Evolutionary conservation across 2,329 filamentous ascomycete genomes (phyloP).

Genomic region (Endoconidiophora polonica): DNA sequence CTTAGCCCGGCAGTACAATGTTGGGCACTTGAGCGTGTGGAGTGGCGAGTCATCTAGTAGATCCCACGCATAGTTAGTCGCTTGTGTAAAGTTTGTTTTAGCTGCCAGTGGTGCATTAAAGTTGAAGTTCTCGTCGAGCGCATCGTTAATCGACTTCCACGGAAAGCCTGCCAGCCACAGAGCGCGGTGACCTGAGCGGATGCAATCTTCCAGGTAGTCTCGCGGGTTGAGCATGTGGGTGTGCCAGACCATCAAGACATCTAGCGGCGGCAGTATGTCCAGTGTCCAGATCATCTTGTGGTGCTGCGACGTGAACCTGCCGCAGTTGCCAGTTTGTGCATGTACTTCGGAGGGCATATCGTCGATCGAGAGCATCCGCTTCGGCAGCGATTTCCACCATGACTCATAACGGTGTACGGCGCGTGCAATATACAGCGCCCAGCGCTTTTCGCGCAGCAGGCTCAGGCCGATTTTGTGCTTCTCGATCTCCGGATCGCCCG

Average conservation of each 20-base stretch:
- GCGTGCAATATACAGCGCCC: constrained; percentile 51
- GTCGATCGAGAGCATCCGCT: constrained; percentile 17
- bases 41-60: constrained; percentile 33
- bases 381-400: constrained; percentile 39
- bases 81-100: constrained; percentile 28
- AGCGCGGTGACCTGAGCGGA: constrained; percentile 37
- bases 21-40: constrained; percentile 38
- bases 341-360: constrained; percentile 19
- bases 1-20: constrained; percentile 24
- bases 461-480: constrained; percentile 22
- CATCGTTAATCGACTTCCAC: constrained; percentile 41
- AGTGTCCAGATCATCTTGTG: constrained; percentile 9
- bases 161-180: constrained; percentile 50
- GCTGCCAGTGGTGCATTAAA: constrained; percentile 33
- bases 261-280: constrained; percentile 21
- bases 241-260: constrained; percentile 69
- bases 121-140: constrained; percentile 42
- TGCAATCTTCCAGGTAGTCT: constrained; percentile 56
- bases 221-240: constrained; percentile 63
- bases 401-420: constrained; percentile 50
- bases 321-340: too few species aligned
- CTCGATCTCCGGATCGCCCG: constrained; percentile 19
- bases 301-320: not conserved
- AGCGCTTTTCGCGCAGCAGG: constrained; percentile 52
- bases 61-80: constrained; percentile 40